Conservation (phyloP, 2,329 filamentous ascomycete genomes). For the Trichophyton schoenleinii region DNA sequence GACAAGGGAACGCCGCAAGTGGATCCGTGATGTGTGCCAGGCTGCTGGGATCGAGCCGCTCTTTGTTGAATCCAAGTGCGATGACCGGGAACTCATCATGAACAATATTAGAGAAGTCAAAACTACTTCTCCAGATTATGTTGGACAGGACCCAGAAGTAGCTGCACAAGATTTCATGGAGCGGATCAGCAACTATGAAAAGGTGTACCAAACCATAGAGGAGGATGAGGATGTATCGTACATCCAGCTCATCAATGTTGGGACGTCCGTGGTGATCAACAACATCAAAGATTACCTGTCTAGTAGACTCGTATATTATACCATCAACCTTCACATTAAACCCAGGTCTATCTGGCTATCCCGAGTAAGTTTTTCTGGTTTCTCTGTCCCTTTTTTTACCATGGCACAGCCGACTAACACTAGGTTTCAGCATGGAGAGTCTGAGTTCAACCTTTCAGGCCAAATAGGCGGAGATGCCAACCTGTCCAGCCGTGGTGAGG, state of each 20-base stretch:
- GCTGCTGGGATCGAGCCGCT: constrained; percentile 73
- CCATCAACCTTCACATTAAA: constrained; percentile 97
- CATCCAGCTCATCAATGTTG: constrained; percentile 93
- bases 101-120: constrained; percentile 97
- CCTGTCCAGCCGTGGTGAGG: constrained; percentile 72
- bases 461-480: constrained; percentile 87
- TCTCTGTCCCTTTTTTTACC: background rate
- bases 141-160: constrained; percentile 81
- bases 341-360: constrained; percentile 95
- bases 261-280: constrained; percentile 95
- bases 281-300: constrained; percentile 93
- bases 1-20: constrained; percentile 75
- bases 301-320: constrained; percentile 90
- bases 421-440: constrained; percentile 71
- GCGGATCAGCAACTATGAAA: constrained; percentile 93
- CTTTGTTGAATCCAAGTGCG: constrained; percentile 94
- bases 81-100: constrained; percentile 93
- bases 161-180: constrained; percentile 87
- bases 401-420: background rate
- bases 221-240: constrained; percentile 85
- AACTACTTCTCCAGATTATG: constrained; percentile 88
- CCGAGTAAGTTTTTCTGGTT: constrained; percentile 46
- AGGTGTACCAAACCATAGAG: constrained; percentile 87
- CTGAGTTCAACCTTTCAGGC: constrained; percentile 77
- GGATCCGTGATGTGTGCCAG: constrained; percentile 73